Evolutionary conservation across 257 asterid genomes (phyloP).

Genomic region (Scutellaria baicalensis): DNA sequence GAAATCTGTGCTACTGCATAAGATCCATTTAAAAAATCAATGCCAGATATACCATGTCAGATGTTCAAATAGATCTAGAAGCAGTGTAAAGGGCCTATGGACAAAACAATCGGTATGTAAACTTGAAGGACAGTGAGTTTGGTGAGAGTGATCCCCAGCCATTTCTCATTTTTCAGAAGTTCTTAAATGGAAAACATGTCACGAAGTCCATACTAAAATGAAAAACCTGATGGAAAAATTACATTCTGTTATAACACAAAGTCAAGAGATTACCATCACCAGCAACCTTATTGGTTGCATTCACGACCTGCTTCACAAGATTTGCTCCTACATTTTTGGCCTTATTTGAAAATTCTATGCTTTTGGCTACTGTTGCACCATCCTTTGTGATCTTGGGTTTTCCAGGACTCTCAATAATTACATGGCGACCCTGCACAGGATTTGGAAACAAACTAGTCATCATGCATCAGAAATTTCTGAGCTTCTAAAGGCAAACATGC

Average conservation of each 20-base stretch:
- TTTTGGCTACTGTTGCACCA: conserved; percentile 89
- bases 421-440: conserved; percentile 68
- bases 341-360: conserved; percentile 61
- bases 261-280: conserved; percentile 73
- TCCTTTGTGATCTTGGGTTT: conserved; percentile 82
- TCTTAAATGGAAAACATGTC: not conserved
- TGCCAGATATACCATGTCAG: not conserved
- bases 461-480: not conserved
- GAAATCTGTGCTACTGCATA: not conserved
- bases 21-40: not conserved
- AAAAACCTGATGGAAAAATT: not conserved
- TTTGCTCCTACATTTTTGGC: conserved; percentile 80
- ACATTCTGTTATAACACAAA: conserved; percentile 9
- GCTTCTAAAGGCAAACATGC: not conserved
- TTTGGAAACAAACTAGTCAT: conserved; percentile 5
- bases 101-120: not conserved
- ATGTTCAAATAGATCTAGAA: not conserved
- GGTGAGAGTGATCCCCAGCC: not conserved
- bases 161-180: not conserved
- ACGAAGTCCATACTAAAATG: not conserved
- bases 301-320: conserved; percentile 89
- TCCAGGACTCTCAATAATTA: conserved; percentile 54
- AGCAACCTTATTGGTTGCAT: conserved; percentile 77
- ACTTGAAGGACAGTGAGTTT: not conserved
- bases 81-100: not conserved